A percentile compares a stretch with the other conserved stretches of the same genome.
Evolutionary conservation across 495 filamentous ascomycete species (phyloP).

Genomic region (Thermothielavioides terrestris): DNA sequence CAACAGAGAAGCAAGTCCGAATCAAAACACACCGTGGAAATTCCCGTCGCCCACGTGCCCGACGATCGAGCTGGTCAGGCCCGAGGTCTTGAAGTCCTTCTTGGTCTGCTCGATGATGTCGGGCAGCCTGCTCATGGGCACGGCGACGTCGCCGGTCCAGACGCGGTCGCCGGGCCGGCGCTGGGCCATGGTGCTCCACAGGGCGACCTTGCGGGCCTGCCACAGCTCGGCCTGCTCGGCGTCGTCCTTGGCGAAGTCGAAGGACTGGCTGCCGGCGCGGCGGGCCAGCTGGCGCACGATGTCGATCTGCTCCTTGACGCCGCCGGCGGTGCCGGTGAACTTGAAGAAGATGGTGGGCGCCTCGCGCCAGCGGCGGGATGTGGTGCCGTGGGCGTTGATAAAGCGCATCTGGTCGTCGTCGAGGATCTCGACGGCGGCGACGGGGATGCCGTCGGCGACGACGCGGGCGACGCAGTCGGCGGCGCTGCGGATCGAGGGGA

Average conservation of each 20-base stretch:
- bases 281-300: slow-evolving; percentile 62
- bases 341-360: slow-evolving; percentile 93
- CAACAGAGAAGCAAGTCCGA: neutral
- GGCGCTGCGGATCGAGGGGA: slow-evolving; percentile 67
- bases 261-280: slow-evolving; percentile 51
- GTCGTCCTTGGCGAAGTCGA: slow-evolving; percentile 68
- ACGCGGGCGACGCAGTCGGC: slow-evolving; percentile 73
- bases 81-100: slow-evolving; percentile 55
- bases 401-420: slow-evolving; percentile 93
- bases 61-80: slow-evolving; percentile 64
- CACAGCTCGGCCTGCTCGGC: slow-evolving; percentile 70
- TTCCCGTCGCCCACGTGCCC: slow-evolving; percentile 82
- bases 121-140: slow-evolving; percentile 63
- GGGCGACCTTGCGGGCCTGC: slow-evolving; percentile 77
- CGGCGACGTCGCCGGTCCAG: slow-evolving; percentile 80
- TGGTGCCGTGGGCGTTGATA: slow-evolving; percentile 73
- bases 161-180: slow-evolving; percentile 53
- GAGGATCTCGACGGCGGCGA: slow-evolving; percentile 84
- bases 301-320: slow-evolving; percentile 75
- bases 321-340: slow-evolving; percentile 65
- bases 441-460: slow-evolving; percentile 69
- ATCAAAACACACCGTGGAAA: slow-evolving; percentile 55
- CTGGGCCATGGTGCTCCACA: slow-evolving; percentile 64
- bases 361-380: slow-evolving; percentile 62
- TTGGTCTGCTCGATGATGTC: slow-evolving; percentile 76